Evolutionary conservation across 2,329 filamentous ascomycete species (phyloP), one percentile per base, ranked within the genome.

Genomic region (Tolypocladium paradoxum): DNA sequence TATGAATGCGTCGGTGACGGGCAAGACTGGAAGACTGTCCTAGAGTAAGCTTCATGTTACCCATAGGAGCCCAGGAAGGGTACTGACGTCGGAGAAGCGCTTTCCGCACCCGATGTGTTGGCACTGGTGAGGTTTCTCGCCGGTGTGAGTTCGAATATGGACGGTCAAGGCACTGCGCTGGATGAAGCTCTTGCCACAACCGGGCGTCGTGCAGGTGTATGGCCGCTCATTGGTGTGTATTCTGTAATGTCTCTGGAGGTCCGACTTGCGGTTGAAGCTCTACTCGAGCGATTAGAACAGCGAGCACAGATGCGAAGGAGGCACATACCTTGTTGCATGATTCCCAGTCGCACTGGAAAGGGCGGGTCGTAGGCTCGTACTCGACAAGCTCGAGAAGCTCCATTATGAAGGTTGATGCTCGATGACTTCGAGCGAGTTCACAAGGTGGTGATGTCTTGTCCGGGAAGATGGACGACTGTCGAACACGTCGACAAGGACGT

Each of bases 191-290:
- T 87, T 87, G 46, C 81, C 80, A 62, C 84, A 87, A 6, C 77
- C 79, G 9, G 74, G 74, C 9, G 74, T 78, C 53, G 72, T 72
- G 68, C 83, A 87, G 33, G 76, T 74, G 64, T 85, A 86, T 11
- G 84, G 84, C 22, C 83, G 73, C 67, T 87, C 83, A 63, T 86
- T 86, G 52, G 84, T 87, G 68, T 87, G 84, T 62, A 87, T 87
- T 57, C 84, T 77, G 63, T 84, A 84, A 63, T 87, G 84, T 63
- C 84, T 76, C 62, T 85, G 82, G 55, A 87, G 71, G 61, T 87
- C 84, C 20, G 84, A 87, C 67, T 87, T 87, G 62, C 84, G 76
- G 68, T 86, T 86, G 73, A 87, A 87, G 69, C 81, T 84, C 84
- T 87, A 59, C 1, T 11, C 6, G 16, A 24, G 4, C 12, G 49